Conservation (phyloP, 2,329 filamentous ascomycete genomes). For the Arthrobotrys iridis region DNA sequence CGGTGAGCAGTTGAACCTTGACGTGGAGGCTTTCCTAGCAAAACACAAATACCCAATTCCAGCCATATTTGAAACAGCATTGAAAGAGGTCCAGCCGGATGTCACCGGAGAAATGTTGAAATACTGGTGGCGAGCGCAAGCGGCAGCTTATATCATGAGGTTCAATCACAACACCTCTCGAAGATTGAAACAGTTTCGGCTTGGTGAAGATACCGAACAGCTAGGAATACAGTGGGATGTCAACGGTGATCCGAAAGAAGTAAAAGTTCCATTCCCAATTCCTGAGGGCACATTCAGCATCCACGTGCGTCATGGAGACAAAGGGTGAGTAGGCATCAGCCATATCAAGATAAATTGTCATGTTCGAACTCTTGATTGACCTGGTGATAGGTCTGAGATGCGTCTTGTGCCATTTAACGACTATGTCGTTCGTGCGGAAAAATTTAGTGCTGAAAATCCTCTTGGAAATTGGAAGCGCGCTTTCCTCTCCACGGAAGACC, state of each 20-base stretch:
- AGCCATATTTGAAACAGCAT: conserved; percentile 45
- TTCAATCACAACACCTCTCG: conserved; percentile 52
- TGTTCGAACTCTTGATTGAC: neutral
- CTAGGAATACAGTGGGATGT: conserved; percentile 39
- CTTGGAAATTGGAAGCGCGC: conserved; percentile 53
- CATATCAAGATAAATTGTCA: too few species aligned
- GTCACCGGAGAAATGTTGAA: conserved; percentile 54
- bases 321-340: conserved; percentile 24
- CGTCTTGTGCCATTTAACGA: conserved; percentile 53
- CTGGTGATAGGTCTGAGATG: conserved; percentile 51
- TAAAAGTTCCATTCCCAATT: conserved; percentile 54
- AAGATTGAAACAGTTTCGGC: conserved; percentile 41
- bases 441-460: conserved; percentile 54
- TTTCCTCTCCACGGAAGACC: conserved; percentile 56
- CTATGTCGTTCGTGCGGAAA: conserved; percentile 53
- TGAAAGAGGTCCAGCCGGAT: conserved; percentile 50
- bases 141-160: conserved; percentile 56
- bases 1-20: conserved; percentile 11
- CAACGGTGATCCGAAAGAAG: conserved; percentile 23
- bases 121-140: conserved; percentile 57
- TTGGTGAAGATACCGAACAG: conserved; percentile 35
- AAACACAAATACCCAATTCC: conserved; percentile 45
- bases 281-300: conserved; percentile 56
- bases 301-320: conserved; percentile 56
- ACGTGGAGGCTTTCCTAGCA: conserved; percentile 26